Evolutionary conservation across 1,284 basidiomycete genomes (phyloP), one percentile per base, ranked within the genome.

Genomic region (Mycena citricolor): DNA sequence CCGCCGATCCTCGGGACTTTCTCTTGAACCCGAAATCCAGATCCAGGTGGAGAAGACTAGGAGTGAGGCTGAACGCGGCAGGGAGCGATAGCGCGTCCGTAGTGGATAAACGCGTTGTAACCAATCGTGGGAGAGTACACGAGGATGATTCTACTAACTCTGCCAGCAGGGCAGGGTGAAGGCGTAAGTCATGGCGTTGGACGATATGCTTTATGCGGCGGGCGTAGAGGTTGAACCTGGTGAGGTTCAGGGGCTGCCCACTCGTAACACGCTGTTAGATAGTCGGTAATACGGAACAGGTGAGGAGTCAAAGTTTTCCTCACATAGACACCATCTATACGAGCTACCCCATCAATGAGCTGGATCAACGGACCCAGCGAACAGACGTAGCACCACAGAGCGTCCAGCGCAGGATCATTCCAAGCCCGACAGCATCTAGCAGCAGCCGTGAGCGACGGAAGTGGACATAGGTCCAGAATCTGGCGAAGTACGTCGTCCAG

Each of bases 381-480:
- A 22, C 64, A 56, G 22, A 82, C 60, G 36, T 64, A 66, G 42
- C 57, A 57, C 79, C 81, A 81, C 17, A 80, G 54, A 33, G 64
- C 58, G 54, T 82, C 76, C 26, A 81, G 54, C n/a, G 77, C 76
- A 20, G 77, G 78, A 28, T 76, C 73, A 44, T 65, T 72, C 79
- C 78, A 83, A 19, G 76, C 67, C 52, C 58, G 66, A 57, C 79
- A 83, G 31, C 59, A 65, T 45, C 65, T 64, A 4, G 71, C 68
- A 19, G 60, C 55, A 31, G 49, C 54, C 32, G 60, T 57, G 14
- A 76, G 62, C 39, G 31, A 40, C 14, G 14, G 1, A 5, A 61
- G 58, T 26, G 61, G 54, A 45, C 63, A 62, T 38, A 60, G 54
- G 23, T 62, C 61, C 40, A 80, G 67, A 39, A 78, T 67, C 22